Base-by-base conservation (phyloP, 257 asterid species). In the Solanum neorickii region DNA sequence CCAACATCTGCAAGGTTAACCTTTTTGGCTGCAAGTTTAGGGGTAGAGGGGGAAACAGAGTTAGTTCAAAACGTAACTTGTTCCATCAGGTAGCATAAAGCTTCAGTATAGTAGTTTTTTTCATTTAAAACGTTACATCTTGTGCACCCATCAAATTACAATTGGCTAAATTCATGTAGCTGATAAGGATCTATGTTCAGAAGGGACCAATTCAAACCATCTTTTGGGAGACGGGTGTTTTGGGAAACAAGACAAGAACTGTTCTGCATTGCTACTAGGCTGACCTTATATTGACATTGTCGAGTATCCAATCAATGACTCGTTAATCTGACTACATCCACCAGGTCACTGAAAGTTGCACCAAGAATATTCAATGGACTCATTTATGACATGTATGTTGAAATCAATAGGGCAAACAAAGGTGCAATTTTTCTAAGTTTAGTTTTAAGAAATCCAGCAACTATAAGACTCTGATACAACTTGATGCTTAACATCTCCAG, bases 1-100 rank as follows among this genome's bases (percentile, higher is more conserved):
- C 99, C 99, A 35, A 95, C 94, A 90, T 92, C 98, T 65, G 99
- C 90, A 87, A 96, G 94, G 94, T 93, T 93, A 29, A 92, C 96
- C 92, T 95, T 95, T 90, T 94, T 94, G 86, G 99, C 98, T 95
- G 98, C 92, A 75, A 68, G 83, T 60, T 90, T 10, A 33, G 31
- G 85, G 39, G 7, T 5, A 35, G 39, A 1, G 7, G 21, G 85
- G 46, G 12, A 29, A 47, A 18, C 31, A 20, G 70, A 49, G 31
- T 11, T 29, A 49, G 85, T 80, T 80, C 65, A 31, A 15, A 78
- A 46, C 65, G 39, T 80, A 80, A 37, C 33, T 37, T 16, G 47
- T 27, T 5, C 68, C 85, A 47, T 18, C 68, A 80, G 42, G 68
- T 47, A 80, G 29, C 20, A 80, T 12, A 78, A 78, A 47, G 6